A percentile compares a stretch with the other conserved stretches of the same genome.
These are phyloP conservation scores for Triglochin maritima DNA, from an alignment of 106 monocot species.

Conservation along the genomic window DNA sequence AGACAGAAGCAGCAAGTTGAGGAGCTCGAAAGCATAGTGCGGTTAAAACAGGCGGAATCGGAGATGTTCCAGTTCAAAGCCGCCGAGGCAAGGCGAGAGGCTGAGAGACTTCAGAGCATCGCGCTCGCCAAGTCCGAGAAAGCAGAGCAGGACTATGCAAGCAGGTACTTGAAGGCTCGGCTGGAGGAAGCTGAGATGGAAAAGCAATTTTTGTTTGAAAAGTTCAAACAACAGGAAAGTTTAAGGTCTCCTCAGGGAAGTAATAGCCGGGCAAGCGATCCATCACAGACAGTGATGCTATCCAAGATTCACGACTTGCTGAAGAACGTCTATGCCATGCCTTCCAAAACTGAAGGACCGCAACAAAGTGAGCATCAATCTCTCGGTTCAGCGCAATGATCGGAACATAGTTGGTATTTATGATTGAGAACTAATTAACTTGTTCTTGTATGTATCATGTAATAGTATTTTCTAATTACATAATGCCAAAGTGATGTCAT, in stretches of 20 bases:
- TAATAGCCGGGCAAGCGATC: slow-evolving; percentile 13
- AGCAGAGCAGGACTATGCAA: slow-evolving; percentile 90
- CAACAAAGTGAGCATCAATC: slow-evolving; percentile 21
- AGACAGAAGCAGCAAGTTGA: slow-evolving; percentile 81
- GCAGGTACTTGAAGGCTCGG: slow-evolving; percentile 71
- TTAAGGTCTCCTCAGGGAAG: slow-evolving; percentile 27
- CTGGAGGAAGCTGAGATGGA: slow-evolving; percentile 89
- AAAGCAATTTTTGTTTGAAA: slow-evolving; percentile 81
- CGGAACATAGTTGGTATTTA: too few species aligned
- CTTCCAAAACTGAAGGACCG: slow-evolving; percentile 47
- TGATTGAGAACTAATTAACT: too few species aligned
- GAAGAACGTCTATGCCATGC: slow-evolving; percentile 58
- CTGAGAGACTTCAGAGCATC: slow-evolving; percentile 84
- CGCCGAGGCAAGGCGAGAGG: slow-evolving; percentile 76
- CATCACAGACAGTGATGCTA: slow-evolving; percentile 50
- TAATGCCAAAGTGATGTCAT: too few species aligned
- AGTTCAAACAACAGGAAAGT: slow-evolving; percentile 85
- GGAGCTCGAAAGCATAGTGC: slow-evolving; percentile 90
- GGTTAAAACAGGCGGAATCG: slow-evolving; percentile 85
- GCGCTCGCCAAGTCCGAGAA: slow-evolving; percentile 72
- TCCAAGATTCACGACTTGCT: slow-evolving; percentile 82
- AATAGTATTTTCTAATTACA: too few species aligned
- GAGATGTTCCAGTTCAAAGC: slow-evolving; percentile 99
- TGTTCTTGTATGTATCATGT: too few species aligned
- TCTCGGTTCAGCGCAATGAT: background rate